Percentiles rank a stretch among this genome's conserved stretches.
Evolutionary conservation across 176 grass and related monocot genomes (phyloP).

Genomic region (barley (Hordeum vulgare)): MorexV3_pseudomolecules_assembly NC_058524.1:113104096-113104595

Average conservation of each 20-base stretch:
- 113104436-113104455: not conserved
- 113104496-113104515: too few species aligned
- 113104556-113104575: too few species aligned
- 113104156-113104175: slow-evolving; percentile 30
- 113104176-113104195: slow-evolving; percentile 51
- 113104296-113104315: slow-evolving; percentile 30
- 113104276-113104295: slow-evolving; percentile 36
- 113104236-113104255: slow-evolving; percentile 38
- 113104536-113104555: too few species aligned
- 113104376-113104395: too few species aligned
- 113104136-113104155: not conserved
- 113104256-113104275: slow-evolving; percentile 39
- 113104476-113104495: too few species aligned
- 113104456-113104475: not conserved
- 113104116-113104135: slow-evolving; percentile 42
- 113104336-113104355: not conserved
- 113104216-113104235: not conserved
- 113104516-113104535: too few species aligned
- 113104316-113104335: slow-evolving; percentile 43
- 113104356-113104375: not conserved
- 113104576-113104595: too few species aligned
- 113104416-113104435: too few species aligned
- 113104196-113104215: slow-evolving; percentile 43
- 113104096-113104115: slow-evolving; percentile 28
- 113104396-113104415: too few species aligned